Base-by-base conservation (phyloP, 331 rosid species). In the Saraca asoca region DNA sequence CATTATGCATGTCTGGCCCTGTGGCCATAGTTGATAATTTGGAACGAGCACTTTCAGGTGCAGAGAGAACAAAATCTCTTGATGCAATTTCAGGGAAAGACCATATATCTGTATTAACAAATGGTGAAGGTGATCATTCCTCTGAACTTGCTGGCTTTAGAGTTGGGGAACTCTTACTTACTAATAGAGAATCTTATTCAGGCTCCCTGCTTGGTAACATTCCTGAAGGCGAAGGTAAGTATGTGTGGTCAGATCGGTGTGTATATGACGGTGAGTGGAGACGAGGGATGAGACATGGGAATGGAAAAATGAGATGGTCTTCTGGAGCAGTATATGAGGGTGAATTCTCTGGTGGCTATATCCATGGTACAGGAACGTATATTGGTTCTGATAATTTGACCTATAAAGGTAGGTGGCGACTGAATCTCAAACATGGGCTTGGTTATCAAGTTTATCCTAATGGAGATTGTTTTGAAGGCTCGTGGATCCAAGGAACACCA, bases 1-100 rank as follows among this genome's bases (percentile, higher is more conserved):
- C 84, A 82, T 90, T 90, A 75, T 94, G 97, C 95, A 94, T 94
- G 99, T 94, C 99, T 94, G 86, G 87, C 95, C 87, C 82, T 72
- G 97, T 60, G 91, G 91, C 91, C 86, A 81, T 70, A 59, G 87
- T 51, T 79, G 92, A 55, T 70, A 81, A 63, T 50, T 78, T 73
- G 83, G 90, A 73, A 73, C 86, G 82, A 84, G 80, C 77, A 69
- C 78, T 58, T 75, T 44, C 83, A 66, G 68, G 42, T 80, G 80
- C 85, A 64, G 96, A 89, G 75, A 92, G 96, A 83, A 90, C 96
- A 68, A 72, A 80, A 41, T 90, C 97, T 75, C 88, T 94, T 78
- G 88, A 85, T 75, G 77, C 51, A 42, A 70, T 78, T 77, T 54
- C 84, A 16, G 72, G 73, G 11, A 72, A 66, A 71, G 91, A 85